Evolutionary conservation across 2,329 filamentous ascomycete genomes (phyloP), one percentile per base, ranked within the genome.

Genomic region (Exserohilum rostratum): DNA sequence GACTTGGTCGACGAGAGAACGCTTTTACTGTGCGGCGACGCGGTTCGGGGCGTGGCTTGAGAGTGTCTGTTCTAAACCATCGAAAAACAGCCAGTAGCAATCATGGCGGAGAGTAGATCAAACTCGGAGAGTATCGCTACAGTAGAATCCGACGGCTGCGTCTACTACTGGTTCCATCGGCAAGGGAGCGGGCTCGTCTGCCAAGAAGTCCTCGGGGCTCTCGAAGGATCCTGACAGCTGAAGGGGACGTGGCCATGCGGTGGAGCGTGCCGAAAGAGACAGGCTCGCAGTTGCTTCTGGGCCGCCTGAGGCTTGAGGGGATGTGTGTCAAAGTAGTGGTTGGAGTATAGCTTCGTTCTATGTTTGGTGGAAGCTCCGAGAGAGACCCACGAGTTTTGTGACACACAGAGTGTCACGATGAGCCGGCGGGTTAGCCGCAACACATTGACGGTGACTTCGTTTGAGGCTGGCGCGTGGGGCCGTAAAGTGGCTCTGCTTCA

Each of bases 401-500:
- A 75, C 72, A 65, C 56, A 46, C 54, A 46, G 53, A 61, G 69
- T 72, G 62, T 73, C 66, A 70, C 64, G 50, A 52, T 44, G 55
- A 62, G 49, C 53, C 60, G 54, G 57, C 56, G 60, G 62, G 64
- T 60, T 72, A 72, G 67, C 65, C 68, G 69, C 66, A 58, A 67
- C 64, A 66, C 60, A 67, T 57, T 61, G 62, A 62, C 60, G 55
- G 58, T 67, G 52, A 57, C 55, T 65, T 60, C 46, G 69, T 74
- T 71, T 73, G 72, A 73, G 66, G 63, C 66, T 70, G 67, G 70
- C 67, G 66, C 67, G 61, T 69, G 64, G 62, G 65, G 61, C 59
- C 58, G 68, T 60, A 59, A 61, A 53, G 58, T 68, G 61, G 65
- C 62, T 69, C 61, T 66, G 64, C 65, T 60, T 61, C 58, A 57